Conservation (phyloP, 75 land plant genomes). For the Pinus tabuliformis region DNA sequence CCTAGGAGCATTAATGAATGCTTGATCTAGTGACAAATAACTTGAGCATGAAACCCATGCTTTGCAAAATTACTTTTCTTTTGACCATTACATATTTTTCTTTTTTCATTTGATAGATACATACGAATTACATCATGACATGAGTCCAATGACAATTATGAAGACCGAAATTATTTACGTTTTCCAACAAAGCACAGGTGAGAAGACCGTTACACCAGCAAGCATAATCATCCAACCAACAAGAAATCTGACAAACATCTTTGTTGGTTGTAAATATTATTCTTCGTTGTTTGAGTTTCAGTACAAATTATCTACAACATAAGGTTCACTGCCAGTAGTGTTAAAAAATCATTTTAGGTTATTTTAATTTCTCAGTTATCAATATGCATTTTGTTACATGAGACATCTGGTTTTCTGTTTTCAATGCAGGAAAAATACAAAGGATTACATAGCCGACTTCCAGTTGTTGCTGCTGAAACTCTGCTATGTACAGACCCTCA, state of each 20-base stretch:
- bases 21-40: too few relatives aligned
- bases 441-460: conserved; percentile 62
- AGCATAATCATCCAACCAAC: too few relatives aligned
- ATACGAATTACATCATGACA: too few relatives aligned
- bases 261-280: not conserved
- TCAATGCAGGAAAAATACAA: conserved; percentile 68
- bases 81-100: too few relatives aligned
- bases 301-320: conserved; percentile 34
- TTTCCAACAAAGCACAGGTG: too few relatives aligned
- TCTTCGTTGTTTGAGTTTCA: not conserved
- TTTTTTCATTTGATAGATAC: too few relatives aligned
- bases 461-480: conserved; percentile 84
- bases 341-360: not conserved
- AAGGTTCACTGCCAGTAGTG: conserved; percentile 47
- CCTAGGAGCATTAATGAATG: too few relatives aligned
- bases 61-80: too few relatives aligned
- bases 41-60: too few relatives aligned
- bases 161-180: too few relatives aligned
- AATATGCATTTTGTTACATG: not conserved
- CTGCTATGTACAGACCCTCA: conserved; percentile 74
- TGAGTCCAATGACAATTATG: too few relatives aligned
- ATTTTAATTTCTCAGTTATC: not conserved
- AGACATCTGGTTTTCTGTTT: not conserved
- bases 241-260: not conserved
- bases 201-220: too few relatives aligned